phyloP scores from a whole-genome alignment of 2,329 filamentous ascomycete genomes.

The Talaromyces sp. region DNA sequence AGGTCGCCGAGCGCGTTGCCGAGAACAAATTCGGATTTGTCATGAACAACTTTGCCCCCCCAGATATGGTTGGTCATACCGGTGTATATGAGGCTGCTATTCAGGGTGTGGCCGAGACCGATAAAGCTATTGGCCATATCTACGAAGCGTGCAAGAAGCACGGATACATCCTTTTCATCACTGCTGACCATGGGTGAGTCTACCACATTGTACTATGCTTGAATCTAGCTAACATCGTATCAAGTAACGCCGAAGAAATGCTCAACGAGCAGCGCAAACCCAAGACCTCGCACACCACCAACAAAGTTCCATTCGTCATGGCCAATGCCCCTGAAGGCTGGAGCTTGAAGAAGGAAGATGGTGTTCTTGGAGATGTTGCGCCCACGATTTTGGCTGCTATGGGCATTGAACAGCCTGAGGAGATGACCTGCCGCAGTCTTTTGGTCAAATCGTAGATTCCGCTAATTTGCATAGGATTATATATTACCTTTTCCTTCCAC shows the following conservation, averaged over 20 bases:
- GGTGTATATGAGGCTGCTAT: conserved; percentile 95
- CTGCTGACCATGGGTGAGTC: conserved; percentile 79
- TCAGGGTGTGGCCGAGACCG: conserved; percentile 76
- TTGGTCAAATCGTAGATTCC: conserved; percentile 61
- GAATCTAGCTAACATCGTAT: conserved; percentile 10
- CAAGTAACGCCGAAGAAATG: conserved; percentile 98
- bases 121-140: conserved; percentile 89
- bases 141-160: conserved; percentile 92
- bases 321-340: conserved; percentile 89
- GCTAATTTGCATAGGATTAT: neutral
- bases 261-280: conserved; percentile 91
- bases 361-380: conserved; percentile 94
- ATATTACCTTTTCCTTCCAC: neutral
- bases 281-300: conserved; percentile 96
- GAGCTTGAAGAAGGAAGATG: conserved; percentile 76
- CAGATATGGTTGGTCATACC: conserved; percentile 99
- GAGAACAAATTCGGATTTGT: conserved; percentile 90
- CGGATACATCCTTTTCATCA: conserved; percentile 91
- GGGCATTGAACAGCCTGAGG: conserved; percentile 83
- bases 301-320: conserved; percentile 98
- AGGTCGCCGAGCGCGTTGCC: conserved; percentile 79
- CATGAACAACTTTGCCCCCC: conserved; percentile 99
- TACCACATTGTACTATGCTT: neutral
- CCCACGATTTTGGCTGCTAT: conserved; percentile 89
- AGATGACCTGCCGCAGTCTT: conserved; percentile 86